These are phyloP conservation scores for Rhizopus stolonifer DNA, from an alignment of 371 early-diverging fungal species.

Conservation along the genomic window DNA sequence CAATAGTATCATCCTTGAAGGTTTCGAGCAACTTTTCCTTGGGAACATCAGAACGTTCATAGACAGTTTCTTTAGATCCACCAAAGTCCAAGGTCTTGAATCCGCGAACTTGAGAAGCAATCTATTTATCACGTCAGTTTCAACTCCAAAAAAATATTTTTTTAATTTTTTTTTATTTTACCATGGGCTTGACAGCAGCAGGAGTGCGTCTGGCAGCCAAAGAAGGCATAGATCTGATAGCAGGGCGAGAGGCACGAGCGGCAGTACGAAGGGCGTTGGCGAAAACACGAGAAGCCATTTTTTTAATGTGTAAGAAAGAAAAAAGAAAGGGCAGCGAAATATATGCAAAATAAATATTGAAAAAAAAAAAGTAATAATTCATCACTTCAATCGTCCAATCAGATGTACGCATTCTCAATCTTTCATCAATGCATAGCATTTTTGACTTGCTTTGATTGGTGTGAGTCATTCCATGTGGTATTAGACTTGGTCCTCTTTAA, in stretches of 20 bases:
- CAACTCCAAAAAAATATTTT: background rate
- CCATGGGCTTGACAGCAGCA: conserved; percentile 37
- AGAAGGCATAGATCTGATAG: conserved; percentile 24
- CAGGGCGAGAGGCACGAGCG: conserved; percentile 38
- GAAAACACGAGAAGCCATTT: conserved; percentile 43
- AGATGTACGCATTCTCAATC: conserved; percentile 16
- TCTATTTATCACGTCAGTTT: background rate
- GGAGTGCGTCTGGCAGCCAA: conserved; percentile 18
- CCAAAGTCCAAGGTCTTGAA: conserved; percentile 95
- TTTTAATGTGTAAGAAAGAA: conserved; percentile 7
- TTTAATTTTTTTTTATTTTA: conserved; percentile 10
- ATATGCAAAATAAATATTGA: background rate
- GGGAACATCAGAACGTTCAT: conserved; percentile 95
- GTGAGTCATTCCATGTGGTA: conserved; percentile 42
- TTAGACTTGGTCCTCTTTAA: background rate
- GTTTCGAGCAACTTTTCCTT: conserved; percentile 86
- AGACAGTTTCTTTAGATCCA: conserved; percentile 89
- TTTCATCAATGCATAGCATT: conserved; percentile 31
- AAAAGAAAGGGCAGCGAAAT: conserved; percentile 15
- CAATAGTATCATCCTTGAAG: conserved; percentile 92
- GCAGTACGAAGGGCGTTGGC: conserved; percentile 45
- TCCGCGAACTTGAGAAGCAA: conserved; percentile 67
- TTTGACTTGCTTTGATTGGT: conserved; percentile 36
- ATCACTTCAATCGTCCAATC: conserved; percentile 17
- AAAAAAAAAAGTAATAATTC: background rate